phyloP scores from a whole-genome alignment of 345 rosid genomes.

The Linum usitatissimum region DNA sequence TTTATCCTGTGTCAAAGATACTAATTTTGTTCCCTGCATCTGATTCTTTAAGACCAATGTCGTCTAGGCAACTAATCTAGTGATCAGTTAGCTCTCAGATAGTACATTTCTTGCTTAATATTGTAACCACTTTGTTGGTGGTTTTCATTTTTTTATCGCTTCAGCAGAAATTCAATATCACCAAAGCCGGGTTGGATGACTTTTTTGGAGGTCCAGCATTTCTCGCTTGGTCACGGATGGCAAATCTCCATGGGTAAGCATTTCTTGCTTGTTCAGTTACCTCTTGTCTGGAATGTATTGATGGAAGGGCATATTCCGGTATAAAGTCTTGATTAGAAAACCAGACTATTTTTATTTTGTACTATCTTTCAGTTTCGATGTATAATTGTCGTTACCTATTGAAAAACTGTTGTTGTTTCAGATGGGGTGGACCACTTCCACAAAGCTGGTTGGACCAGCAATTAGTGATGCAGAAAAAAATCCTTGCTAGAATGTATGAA shows the following conservation, averaged over 20 bases:
- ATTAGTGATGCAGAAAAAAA: slow-evolving; percentile 45
- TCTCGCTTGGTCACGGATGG: slow-evolving; percentile 77
- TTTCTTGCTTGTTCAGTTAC: slow-evolving; percentile 1
- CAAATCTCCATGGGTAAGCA: slow-evolving; percentile 57
- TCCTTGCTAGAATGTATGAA: slow-evolving; percentile 51
- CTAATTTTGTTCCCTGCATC: no score
- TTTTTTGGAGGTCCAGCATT: slow-evolving; percentile 77
- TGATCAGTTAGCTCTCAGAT: neutral
- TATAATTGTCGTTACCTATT: slow-evolving; percentile 1
- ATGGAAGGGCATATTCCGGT: no score
- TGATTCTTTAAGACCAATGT: neutral
- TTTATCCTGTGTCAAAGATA: no score
- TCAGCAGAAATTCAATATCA: slow-evolving; percentile 46
- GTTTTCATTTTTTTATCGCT: slow-evolving; percentile 12
- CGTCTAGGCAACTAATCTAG: neutral
- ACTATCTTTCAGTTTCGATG: neutral
- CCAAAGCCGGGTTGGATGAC: slow-evolving; percentile 41
- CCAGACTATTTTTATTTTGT: slow-evolving; percentile 1
- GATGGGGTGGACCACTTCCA: slow-evolving; percentile 74
- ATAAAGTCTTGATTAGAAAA: neutral
- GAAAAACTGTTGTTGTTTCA: slow-evolving; percentile 11
- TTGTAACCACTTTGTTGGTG: slow-evolving; percentile 8
- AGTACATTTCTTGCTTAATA: slow-evolving; percentile 6
- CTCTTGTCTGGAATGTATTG: neutral
- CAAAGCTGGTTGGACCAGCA: slow-evolving; percentile 63